Base-by-base conservation (phyloP, 352 stramenopile species). In the Globisporangium middletonii region DNA sequence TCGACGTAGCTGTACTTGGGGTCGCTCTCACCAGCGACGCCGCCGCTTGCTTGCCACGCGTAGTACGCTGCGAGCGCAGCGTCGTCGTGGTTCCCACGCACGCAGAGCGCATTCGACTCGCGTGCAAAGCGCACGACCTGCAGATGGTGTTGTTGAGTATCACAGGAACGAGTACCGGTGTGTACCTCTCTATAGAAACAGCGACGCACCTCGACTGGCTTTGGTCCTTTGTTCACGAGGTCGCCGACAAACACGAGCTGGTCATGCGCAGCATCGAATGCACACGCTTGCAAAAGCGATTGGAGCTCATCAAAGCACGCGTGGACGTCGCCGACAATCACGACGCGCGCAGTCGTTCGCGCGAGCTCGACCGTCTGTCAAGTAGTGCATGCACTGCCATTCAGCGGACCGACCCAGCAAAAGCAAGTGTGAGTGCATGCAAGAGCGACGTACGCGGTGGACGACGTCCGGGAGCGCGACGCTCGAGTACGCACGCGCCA, bases 311-410 rank as follows among this genome's bases (percentile, higher is more conserved):
- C 73, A 27, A 87, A 83, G 66, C 92, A 98, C 33, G 87, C 92
- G 64, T 98, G 92, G 19, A 98, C 86, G 64, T 98, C 92, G 16
- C 92, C 90, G 49, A 97, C 77, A 35, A 98, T 53, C 30, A 98
- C 61, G 47, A 97, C 68, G 38, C 83, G 71, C 42, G 62, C 67
- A 43, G 53, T 62, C 9, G 58, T 28, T 28, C 18, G 30, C 30
- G 58, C 28, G 11, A 85, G 57, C n/a, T 77, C 56, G 11, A 43
- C 50, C 13, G 60, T 63, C 15, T 80, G 64, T 28, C 23, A 28
- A 23, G 23, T 0, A 23, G 23, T 23, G 23, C 23, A 23, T 23
- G 23, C 23, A 23, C 23, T 23, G 23, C 23, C 23, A 23, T 23
- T 23, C 23, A 23, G 41, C 51, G 18, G 16, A 43, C 16, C 3